Percentiles rank a stretch among this genome's conserved stretches.
Evolutionary conservation across 2,329 filamentous ascomycete species (phyloP).

Genomic region (Penicillium griseofulvum): DNA sequence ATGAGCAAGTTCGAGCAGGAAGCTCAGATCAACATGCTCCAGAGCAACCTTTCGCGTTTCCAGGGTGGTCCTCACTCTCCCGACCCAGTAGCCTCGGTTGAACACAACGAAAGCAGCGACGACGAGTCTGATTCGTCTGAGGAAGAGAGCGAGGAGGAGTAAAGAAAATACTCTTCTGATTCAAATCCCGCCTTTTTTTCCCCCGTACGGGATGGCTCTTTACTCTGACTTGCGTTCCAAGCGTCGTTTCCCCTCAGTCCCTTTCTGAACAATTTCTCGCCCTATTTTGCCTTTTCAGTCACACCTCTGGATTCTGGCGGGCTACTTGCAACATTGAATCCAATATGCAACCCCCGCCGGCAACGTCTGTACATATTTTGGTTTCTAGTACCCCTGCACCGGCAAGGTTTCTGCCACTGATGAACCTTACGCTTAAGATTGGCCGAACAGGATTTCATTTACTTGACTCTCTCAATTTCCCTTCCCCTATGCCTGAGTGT

Average conservation of each 20-base stretch:
- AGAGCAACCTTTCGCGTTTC: conserved; percentile 48
- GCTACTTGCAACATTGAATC: not conserved
- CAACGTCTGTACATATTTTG: conserved; percentile 21
- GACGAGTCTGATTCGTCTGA: conserved; percentile 47
- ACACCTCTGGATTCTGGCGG: not conserved
- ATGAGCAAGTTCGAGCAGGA: conserved; percentile 54
- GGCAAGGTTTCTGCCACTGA: conserved; percentile 6
- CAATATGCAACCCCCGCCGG: not conserved
- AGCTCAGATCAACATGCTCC: conserved; percentile 49
- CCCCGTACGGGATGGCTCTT: conserved; percentile 5
- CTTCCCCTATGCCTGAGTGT: conserved; percentile 6
- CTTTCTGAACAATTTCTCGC: not conserved
- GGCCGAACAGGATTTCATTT: conserved; percentile 8
- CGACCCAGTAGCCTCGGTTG: conserved; percentile 44
- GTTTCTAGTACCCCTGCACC: conserved; percentile 12
- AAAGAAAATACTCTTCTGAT: conserved; percentile 15
- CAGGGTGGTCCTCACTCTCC: conserved; percentile 44
- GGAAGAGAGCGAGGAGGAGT: conserved; percentile 52
- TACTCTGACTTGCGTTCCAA: conserved; percentile 24
- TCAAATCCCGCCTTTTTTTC: not conserved
- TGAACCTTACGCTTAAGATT: conserved; percentile 13
- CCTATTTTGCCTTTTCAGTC: conserved; percentile 2
- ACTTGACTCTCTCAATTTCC: conserved; percentile 15
- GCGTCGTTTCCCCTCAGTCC: conserved; percentile 14
- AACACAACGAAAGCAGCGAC: conserved; percentile 46